These are phyloP conservation scores for Backusella macrospora DNA, from an alignment of 192 early-diverging fungal species.

Conservation along the genomic window DNA sequence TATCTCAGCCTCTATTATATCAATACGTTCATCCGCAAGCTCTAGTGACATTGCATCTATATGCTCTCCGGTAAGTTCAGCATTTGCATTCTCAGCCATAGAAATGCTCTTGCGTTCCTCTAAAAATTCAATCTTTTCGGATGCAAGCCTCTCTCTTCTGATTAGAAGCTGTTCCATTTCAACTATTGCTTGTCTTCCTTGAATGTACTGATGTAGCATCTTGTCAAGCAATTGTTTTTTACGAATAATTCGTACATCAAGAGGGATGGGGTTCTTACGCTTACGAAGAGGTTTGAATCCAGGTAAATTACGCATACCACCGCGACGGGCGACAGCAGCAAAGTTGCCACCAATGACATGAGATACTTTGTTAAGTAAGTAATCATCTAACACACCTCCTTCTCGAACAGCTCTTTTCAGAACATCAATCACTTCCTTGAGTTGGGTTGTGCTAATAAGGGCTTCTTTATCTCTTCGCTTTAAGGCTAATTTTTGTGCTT, in stretches of 20 bases:
- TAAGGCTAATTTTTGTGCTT: slow-evolving; percentile 59
- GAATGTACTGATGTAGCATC: slow-evolving; percentile 57
- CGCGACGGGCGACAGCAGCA: slow-evolving; percentile 38
- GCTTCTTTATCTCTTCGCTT: slow-evolving; percentile 64
- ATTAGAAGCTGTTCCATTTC: slow-evolving; percentile 54
- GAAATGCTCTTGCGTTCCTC: slow-evolving; percentile 55
- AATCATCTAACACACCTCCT: slow-evolving; percentile 39
- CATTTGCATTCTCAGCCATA: slow-evolving; percentile 44
- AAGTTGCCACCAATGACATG: slow-evolving; percentile 41
- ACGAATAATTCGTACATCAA: slow-evolving; percentile 42
- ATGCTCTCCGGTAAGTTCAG: slow-evolving; percentile 27
- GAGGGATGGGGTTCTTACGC: slow-evolving; percentile 34
- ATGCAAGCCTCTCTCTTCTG: slow-evolving; percentile 49
- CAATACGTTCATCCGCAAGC: slow-evolving; percentile 61
- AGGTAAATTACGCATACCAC: slow-evolving; percentile 16
- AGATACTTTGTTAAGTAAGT: slow-evolving; percentile 33
- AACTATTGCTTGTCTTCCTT: slow-evolving; percentile 53
- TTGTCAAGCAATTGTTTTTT: slow-evolving; percentile 61
- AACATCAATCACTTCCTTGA: slow-evolving; percentile 51
- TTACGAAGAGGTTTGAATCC: slow-evolving; percentile 2
- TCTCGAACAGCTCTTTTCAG: slow-evolving; percentile 52
- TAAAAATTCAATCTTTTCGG: slow-evolving; percentile 55
- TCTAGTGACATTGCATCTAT: slow-evolving; percentile 39
- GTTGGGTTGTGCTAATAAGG: slow-evolving; percentile 41
- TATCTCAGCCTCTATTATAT: slow-evolving; percentile 60